Base-by-base conservation (phyloP, 2,329 filamentous ascomycete genomes). In the Fusarium sarcochroum region DNA sequence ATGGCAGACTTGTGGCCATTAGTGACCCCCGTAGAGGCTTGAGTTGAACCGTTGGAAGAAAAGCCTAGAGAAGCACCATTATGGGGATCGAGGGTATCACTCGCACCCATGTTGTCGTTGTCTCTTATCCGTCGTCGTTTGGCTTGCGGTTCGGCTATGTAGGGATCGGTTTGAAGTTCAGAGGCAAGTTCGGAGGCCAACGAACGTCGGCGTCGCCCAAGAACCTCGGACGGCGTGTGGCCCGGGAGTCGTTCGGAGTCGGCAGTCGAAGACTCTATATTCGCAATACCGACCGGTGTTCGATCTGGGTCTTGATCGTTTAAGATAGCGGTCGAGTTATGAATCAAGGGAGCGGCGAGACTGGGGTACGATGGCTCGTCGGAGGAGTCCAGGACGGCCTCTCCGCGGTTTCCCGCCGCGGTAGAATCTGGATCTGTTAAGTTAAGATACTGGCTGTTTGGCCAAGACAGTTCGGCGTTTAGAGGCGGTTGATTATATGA, bases 81-180 rank as follows among this genome's bases (percentile, higher is more conserved):
- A 32, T 86, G 83, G 61, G 85, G 80, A 70, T 77, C 81, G 71
- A 76, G 71, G 52, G 77, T 77, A 61, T 87, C 85, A 66, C 83
- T 84, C 79, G 90, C 87, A 67, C 86, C 83, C 81, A 88, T 85
- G 90, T 92, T 93, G 78, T 80, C 75, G 90, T 92, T 93, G 78
- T 80, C 75, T 68, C 81, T 80, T 78, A 86, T 86, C 78, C 90
- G 87, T 82, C 90, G 90, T 74, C 83, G 80, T 73, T 83, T 82
- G 49, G 79, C 75, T 48, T 76, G 74, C 49, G 68, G 73, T 48
- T 70, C 63, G 40, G 38, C 23, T 40, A 37, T 56, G 58, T 64
- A 53, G 58, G 54, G 60, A 58, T 77, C 76, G 66, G 73, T 72
- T 59, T 75, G 76, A 70, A 78, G 76, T 65, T 82, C 70, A 48